phyloP scores from a whole-genome alignment of 352 stramenopile genomes.

The Thalassiosira mediterranea region DNA sequence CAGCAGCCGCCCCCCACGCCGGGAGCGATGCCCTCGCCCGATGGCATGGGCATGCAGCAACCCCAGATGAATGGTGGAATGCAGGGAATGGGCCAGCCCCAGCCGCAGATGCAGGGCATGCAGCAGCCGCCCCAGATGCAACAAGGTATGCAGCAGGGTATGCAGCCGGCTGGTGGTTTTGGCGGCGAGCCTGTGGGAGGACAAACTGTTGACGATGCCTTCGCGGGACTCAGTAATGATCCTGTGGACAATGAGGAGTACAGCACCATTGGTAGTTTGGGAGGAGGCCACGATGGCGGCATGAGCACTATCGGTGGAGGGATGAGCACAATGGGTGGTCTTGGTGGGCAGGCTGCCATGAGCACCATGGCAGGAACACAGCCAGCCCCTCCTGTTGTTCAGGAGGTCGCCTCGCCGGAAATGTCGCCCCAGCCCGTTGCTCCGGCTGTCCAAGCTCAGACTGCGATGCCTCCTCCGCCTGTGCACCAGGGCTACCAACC shows the following conservation, averaged over 20 bases:
- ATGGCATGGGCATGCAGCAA: slow-evolving; percentile 33
- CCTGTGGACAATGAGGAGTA: slow-evolving; percentile 41
- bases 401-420: slow-evolving; percentile 3
- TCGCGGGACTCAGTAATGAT: slow-evolving; percentile 66
- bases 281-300: not conserved
- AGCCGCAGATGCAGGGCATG: slow-evolving; percentile 10
- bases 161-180: not conserved
- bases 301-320: slow-evolving; percentile 9
- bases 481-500: not conserved
- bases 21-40: slow-evolving; percentile 19
- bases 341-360: not conserved
- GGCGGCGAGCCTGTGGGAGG: slow-evolving; percentile 33
- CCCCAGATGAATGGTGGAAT: slow-evolving; percentile 4
- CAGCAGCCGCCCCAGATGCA: not conserved
- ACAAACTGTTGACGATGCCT: slow-evolving; percentile 72
- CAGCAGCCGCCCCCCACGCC: slow-evolving; percentile 7
- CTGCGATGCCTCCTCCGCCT: not conserved
- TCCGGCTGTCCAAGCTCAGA: not conserved
- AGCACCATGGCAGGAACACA: not conserved
- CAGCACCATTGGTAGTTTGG: slow-evolving; percentile 16
- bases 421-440: not conserved
- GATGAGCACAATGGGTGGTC: not conserved
- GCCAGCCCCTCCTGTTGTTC: not conserved
- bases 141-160: not conserved
- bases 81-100: slow-evolving; percentile 9